Conservation (phyloP, 768 basidiomycete genomes). For the Tricholoma matsutake region DNA sequence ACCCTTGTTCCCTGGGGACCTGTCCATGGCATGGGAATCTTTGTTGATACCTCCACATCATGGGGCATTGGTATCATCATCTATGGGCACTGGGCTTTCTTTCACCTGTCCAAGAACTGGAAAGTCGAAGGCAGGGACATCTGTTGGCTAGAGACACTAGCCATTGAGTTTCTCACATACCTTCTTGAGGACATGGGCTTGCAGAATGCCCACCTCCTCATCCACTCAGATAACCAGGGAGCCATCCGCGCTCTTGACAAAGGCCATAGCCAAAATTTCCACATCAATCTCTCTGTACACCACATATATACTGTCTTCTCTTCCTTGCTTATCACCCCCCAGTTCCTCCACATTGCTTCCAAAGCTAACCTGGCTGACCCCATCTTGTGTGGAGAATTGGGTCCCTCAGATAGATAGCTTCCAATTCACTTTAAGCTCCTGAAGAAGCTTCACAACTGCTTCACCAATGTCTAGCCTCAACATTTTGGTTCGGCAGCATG, state of each 20-base stretch:
- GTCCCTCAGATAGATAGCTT: neutral
- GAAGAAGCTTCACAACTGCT: neutral
- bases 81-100: no score
- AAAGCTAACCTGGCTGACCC: constrained; percentile 24
- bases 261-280: constrained; percentile 18
- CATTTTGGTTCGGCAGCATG: neutral
- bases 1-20: no score
- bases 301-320: no score
- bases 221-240: constrained; percentile 28
- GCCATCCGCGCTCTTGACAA: constrained; percentile 24
- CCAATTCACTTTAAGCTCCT: neutral
- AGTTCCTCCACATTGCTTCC: constrained; percentile 10
- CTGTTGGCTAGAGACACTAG: no score
- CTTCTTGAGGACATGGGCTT: neutral
- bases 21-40: no score
- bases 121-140: no score
- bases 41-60: no score
- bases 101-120: no score
- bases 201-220: constrained; percentile 11
- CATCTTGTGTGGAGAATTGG: constrained; percentile 3
- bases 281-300: constrained; percentile 13
- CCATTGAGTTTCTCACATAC: no score
- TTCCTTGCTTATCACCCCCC: no score
- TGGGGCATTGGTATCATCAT: no score
- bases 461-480: neutral